Percentiles rank a stretch among this genome's conserved stretches.
Conservation (phyloP, 2,329 filamentous ascomycete genomes). For the Arachnopeziza araneosa region DNA sequence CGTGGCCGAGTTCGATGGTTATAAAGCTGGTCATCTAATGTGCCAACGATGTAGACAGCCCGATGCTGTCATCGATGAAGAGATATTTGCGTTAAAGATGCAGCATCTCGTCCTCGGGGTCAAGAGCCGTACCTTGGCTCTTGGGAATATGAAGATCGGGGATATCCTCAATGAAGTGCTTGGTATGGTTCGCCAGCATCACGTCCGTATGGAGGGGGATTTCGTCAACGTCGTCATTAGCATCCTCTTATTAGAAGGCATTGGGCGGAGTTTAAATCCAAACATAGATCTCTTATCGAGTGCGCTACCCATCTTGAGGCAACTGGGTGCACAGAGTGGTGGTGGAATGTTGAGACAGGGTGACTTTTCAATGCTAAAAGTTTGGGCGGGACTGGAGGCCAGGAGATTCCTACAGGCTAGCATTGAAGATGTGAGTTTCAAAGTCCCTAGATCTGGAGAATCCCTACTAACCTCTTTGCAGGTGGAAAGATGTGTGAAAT, state of each 20-base stretch:
- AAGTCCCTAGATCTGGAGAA: conserved; percentile 1
- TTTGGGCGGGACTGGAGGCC: conserved; percentile 89
- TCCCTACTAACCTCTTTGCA: conserved; percentile 30
- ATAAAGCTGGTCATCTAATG: conserved; percentile 92
- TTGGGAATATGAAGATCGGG: conserved; percentile 93
- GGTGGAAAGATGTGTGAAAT: conserved; percentile 87
- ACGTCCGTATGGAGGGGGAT: conserved; percentile 91
- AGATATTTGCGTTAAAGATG: conserved; percentile 94
- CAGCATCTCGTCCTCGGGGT: conserved; percentile 90
- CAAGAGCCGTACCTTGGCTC: conserved; percentile 82
- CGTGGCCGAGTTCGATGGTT: conserved; percentile 93
- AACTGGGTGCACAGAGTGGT: conserved; percentile 75
- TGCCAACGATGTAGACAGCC: conserved; percentile 91
- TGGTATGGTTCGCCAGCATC: conserved; percentile 84
- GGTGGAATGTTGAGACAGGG: conserved; percentile 64
- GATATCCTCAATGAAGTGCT: conserved; percentile 90
- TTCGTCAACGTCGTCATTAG: conserved; percentile 98
- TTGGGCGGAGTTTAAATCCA: conserved; percentile 81
- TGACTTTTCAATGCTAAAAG: conserved; percentile 78
- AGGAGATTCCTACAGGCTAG: conserved; percentile 85
- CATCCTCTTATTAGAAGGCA: conserved; percentile 88
- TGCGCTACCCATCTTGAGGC: conserved; percentile 82
- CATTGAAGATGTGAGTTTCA: conserved; percentile 68
- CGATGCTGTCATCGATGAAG: conserved; percentile 78
- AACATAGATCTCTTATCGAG: conserved; percentile 80